These are phyloP conservation scores for Euphorbia schlechtendalii DNA, from an alignment of 441 rosid genomes.

Conservation along the genomic window DNA sequence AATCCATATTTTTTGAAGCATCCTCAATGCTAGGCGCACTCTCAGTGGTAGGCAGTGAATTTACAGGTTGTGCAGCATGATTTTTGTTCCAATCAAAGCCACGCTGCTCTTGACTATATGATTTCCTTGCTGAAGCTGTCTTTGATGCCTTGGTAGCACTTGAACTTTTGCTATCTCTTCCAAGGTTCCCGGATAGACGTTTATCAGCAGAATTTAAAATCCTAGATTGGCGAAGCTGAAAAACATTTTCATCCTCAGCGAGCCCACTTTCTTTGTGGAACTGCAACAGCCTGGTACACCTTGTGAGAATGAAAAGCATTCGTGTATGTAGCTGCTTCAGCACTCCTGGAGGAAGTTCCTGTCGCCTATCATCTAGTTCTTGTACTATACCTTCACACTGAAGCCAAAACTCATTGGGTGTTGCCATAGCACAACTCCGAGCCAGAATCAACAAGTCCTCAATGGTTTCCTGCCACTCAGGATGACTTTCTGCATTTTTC, in stretches of 20 bases:
- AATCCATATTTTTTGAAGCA: constrained; percentile 43
- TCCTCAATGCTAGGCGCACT: constrained; percentile 20
- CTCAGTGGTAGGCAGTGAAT: constrained; percentile 27
- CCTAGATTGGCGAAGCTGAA: constrained; percentile 78
- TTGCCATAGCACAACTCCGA: constrained; percentile 90
- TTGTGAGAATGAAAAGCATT: constrained; percentile 97
- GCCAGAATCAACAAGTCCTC: constrained; percentile 93
- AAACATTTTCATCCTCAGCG: constrained; percentile 67
- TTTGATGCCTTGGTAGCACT: constrained; percentile 51
- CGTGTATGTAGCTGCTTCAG: constrained; percentile 92
- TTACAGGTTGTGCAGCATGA: constrained; percentile 32
- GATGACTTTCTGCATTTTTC: constrained; percentile 91
- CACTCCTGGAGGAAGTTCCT: constrained; percentile 85
- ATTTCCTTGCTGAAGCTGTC: constrained; percentile 57
- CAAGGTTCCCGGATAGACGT: constrained; percentile 37
- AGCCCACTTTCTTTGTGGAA: constrained; percentile 97
- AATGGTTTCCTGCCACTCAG: constrained; percentile 96
- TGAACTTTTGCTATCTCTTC: constrained; percentile 54
- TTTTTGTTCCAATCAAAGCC: constrained; percentile 65
- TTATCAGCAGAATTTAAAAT: constrained; percentile 68
- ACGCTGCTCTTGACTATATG: constrained; percentile 92
- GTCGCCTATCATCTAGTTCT: constrained; percentile 95
- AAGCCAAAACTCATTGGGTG: constrained; percentile 95
- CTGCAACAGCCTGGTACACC: constrained; percentile 94
- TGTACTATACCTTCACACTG: constrained; percentile 98